A percentile compares a stretch with the other conserved stretches of the same genome.
Evolutionary conservation across 176 grass and related monocot genomes (phyloP).

Genomic region (Coix lacrymajobi): DNA sequence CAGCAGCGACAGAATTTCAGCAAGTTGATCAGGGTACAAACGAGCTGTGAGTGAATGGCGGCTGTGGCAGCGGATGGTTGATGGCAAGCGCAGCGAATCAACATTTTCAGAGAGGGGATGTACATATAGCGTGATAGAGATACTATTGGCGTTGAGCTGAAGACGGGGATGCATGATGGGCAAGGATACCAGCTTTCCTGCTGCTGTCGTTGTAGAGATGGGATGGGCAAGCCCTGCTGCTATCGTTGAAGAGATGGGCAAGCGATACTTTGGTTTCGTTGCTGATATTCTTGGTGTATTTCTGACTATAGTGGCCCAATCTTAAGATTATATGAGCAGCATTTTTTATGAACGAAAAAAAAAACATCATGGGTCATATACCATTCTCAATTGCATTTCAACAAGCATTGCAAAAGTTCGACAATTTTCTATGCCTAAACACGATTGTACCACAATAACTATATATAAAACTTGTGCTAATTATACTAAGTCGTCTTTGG

Average conservation of each 20-base stretch:
- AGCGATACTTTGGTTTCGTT: neutral
- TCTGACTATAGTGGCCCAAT: slow-evolving; percentile 24
- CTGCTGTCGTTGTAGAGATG: slow-evolving; percentile 30
- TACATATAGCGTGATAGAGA: slow-evolving; percentile 39
- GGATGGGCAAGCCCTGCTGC: neutral
- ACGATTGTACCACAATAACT: neutral
- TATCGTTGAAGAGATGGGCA: slow-evolving; percentile 25
- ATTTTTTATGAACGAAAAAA: slow-evolving; percentile 11
- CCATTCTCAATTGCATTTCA: neutral
- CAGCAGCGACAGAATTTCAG: neutral
- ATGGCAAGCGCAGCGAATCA: neutral
- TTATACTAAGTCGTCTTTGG: too few species aligned
- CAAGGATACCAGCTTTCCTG: slow-evolving; percentile 10
- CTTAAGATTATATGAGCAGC: slow-evolving; percentile 27
- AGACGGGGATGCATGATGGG: neutral
- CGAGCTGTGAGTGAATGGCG: neutral
- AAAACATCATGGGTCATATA: neutral
- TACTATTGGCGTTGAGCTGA: slow-evolving; percentile 20
- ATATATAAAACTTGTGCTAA: neutral
- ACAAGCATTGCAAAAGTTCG: neutral
- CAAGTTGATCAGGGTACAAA: neutral
- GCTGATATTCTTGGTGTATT: slow-evolving; percentile 27
- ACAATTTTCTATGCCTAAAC: neutral
- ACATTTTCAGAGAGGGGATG: slow-evolving; percentile 17
- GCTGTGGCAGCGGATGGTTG: neutral